Percentiles rank a stretch among this genome's conserved stretches.
Evolutionary conservation across 164 flowering plant genomes (phyloP).

Genomic region (Berberis thunbergii): DNA sequence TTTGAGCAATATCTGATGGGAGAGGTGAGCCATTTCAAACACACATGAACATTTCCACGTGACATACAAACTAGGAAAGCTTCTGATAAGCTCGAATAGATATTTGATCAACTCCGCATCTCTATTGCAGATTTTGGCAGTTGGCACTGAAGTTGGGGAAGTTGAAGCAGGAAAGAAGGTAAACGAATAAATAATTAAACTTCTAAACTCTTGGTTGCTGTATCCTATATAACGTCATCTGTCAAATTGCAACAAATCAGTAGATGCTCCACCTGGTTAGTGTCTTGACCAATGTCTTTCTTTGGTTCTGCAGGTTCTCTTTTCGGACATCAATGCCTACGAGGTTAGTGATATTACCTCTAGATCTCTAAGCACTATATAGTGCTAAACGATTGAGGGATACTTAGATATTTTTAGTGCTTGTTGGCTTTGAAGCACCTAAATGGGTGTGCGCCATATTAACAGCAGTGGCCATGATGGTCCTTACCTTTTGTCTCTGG

Average conservation of each 20-base stretch:
- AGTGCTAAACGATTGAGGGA: not conserved
- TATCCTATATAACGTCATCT: too few species aligned
- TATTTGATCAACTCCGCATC: not conserved
- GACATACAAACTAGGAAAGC: not conserved
- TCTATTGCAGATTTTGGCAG: slow-evolving; percentile 53
- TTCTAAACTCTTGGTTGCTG: too few species aligned
- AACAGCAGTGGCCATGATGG: not conserved
- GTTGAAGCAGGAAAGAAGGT: slow-evolving; percentile 90
- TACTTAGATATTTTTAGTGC: not conserved
- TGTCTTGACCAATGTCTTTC: not conserved
- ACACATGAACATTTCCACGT: not conserved
- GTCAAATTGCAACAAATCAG: too few species aligned
- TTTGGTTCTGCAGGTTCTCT: slow-evolving; percentile 64
- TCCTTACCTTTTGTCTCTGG: not conserved
- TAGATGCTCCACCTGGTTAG: not conserved
- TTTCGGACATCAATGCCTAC: slow-evolving; percentile 86
- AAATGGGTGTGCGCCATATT: too few species aligned
- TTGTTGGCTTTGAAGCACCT: not conserved
- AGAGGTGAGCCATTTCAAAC: slow-evolving; percentile 39
- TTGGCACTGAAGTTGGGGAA: slow-evolving; percentile 65
- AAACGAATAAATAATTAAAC: not conserved
- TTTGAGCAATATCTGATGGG: slow-evolving; percentile 86
- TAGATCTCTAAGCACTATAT: not conserved
- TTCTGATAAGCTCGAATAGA: not conserved
- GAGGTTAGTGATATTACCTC: slow-evolving; percentile 44